phyloP scores from a whole-genome alignment of 1,139 yeast species.

The Candida anutae region DNA sequence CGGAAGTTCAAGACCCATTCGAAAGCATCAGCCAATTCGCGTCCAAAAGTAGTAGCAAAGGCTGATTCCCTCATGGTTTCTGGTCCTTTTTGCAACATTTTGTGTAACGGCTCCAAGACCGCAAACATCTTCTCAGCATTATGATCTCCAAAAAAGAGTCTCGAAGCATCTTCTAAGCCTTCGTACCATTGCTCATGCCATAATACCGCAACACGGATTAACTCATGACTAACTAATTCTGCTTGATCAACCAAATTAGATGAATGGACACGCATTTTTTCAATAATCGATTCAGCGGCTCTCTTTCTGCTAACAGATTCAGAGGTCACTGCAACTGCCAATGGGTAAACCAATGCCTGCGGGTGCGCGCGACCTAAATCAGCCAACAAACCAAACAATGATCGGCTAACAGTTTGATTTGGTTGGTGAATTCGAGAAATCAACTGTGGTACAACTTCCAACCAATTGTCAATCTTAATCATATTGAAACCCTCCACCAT shows the following conservation, averaged over 20 bases:
- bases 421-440: constrained; percentile 97
- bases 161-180: constrained; percentile 93
- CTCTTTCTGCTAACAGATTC: constrained; percentile 83
- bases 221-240: constrained; percentile 85
- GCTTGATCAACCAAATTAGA: constrained; percentile 84
- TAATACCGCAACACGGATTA: constrained; percentile 87
- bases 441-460: constrained; percentile 90
- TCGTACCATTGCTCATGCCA: constrained; percentile 99
- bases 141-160: constrained; percentile 89
- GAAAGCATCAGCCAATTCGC: constrained; percentile 87
- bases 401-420: constrained; percentile 71
- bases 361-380: constrained; percentile 95
- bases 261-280: constrained; percentile 86
- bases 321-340: constrained; percentile 93
- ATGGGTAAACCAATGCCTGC: constrained; percentile 90
- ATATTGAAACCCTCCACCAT: constrained; percentile 85
- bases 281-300: constrained; percentile 88
- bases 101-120: constrained; percentile 83
- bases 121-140: constrained; percentile 92
- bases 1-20: constrained; percentile 89
- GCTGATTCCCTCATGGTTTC: constrained; percentile 91
- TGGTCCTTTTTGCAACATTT: constrained; percentile 77
- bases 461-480: constrained; percentile 90
- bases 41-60: constrained; percentile 87
- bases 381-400: constrained; percentile 72